phyloP scores from a whole-genome alignment of 768 basidiomycete species.

The Mycena maculata region DNA sequence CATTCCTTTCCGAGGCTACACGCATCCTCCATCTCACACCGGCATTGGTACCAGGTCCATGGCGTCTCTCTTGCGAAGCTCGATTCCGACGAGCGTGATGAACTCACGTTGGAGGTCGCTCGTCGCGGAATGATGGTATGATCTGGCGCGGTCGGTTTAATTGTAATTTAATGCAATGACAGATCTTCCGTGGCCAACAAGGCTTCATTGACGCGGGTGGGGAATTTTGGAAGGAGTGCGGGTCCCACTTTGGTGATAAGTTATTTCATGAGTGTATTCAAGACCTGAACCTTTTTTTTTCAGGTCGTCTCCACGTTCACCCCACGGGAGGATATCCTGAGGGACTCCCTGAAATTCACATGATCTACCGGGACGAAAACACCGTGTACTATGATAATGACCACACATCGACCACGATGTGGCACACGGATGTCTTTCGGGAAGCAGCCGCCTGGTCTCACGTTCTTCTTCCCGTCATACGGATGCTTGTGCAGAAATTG shows the following conservation, averaged over 20 bases:
- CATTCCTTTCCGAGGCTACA: constrained; percentile 61
- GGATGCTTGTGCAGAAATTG: no score
- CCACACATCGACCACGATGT: constrained; percentile 51
- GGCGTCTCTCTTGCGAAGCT: constrained; percentile 64
- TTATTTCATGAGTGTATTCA: neutral
- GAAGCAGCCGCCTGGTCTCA: constrained; percentile 70
- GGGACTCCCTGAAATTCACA: constrained; percentile 64
- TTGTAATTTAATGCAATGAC: neutral
- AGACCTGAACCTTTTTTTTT: neutral
- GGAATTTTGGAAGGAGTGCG: constrained; percentile 64
- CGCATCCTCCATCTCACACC: constrained; percentile 62
- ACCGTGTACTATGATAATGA: constrained; percentile 62
- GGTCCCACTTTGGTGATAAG: constrained; percentile 54
- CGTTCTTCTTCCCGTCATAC: constrained; percentile 59
- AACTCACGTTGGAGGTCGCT: constrained; percentile 61
- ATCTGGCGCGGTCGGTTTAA: no score
- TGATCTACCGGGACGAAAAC: constrained; percentile 68
- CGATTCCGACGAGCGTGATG: constrained; percentile 56
- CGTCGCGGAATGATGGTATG: constrained; percentile 28
- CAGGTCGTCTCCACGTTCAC: constrained; percentile 62
- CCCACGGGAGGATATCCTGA: constrained; percentile 69
- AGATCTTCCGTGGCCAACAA: constrained; percentile 65
- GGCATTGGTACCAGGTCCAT: constrained; percentile 63
- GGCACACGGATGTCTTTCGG: constrained; percentile 69
- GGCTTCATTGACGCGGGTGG: constrained; percentile 63